Base-by-base conservation (phyloP, 805 yeast species). In the Soucietia sequanensis region DNA sequence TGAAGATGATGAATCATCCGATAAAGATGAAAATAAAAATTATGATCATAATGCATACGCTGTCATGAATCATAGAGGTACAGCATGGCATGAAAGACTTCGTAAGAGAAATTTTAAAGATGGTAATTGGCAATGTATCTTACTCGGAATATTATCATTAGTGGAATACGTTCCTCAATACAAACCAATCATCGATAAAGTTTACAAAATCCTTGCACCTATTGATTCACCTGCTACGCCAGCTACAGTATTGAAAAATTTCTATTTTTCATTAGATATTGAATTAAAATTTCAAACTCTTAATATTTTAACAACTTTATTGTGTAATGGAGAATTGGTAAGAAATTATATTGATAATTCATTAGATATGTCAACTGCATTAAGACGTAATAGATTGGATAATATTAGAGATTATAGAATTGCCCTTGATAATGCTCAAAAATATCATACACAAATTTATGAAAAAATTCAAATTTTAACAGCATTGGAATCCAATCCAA, bases 101-200 rank as follows among this genome's bases (percentile, higher is more conserved):
- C 73, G 80, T 10, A 80, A 76, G 36, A 76, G 96, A 35, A 75
- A 76, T 43, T 93, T 85, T 56, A 78, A 73, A 47, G 89, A 87
- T 48, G 95, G 96, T 4, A 79, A 78, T 35, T 91, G 97, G 96
- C 82, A 87, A 47, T 71, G 83, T 26, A 75, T 84, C 27, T 57
- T 90, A 27, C 56, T 89, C 31, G 96, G 96, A 21, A 67, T 89
- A 2, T 68, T 90, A 27, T 76, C 79, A 14, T 65, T 70, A 31
- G 77, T 78, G 11, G 78, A 78, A 30, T 70, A 79, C 43, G 68
- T 80, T 25, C 77, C 80, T 1, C 72, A 71, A 10, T 83, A 76
- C 60, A 52, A 64, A 17, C 60, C 64, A 1, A 68, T 69, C 14
- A 78, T 83, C 31, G 62, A 58, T 5, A 66, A 71, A 21, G 72